phyloP scores from a whole-genome alignment of 2,329 filamentous ascomycete genomes.

The Neurospora sp. region DNA sequence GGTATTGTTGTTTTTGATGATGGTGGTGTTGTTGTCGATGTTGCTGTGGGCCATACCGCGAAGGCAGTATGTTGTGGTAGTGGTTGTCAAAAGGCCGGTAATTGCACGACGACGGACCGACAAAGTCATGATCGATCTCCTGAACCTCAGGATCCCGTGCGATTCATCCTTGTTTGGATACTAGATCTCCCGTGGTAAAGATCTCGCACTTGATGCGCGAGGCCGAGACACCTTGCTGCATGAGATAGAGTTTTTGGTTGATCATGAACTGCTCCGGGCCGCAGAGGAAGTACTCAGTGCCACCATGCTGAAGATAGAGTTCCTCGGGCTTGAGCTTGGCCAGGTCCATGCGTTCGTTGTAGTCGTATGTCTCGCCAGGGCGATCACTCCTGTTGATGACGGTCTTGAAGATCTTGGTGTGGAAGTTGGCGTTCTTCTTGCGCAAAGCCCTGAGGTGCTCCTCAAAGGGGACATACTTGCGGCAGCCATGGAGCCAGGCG shows the following conservation, averaged over 20 bases:
- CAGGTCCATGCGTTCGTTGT: constrained; percentile 37
- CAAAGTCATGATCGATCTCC: background rate
- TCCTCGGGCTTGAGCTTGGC: constrained; percentile 28
- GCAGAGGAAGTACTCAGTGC: constrained; percentile 44
- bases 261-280: constrained; percentile 45
- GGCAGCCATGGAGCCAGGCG: constrained; percentile 50
- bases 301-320: constrained; percentile 33
- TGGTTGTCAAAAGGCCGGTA: background rate
- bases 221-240: constrained; percentile 28
- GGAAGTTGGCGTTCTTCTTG: constrained; percentile 24
- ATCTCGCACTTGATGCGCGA: constrained; percentile 34
- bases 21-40: background rate
- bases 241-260: constrained; percentile 36
- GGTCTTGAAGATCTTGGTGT: constrained; percentile 40
- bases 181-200: constrained; percentile 36
- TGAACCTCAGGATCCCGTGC: background rate
- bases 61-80: background rate
- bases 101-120: background rate
- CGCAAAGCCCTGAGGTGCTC: constrained; percentile 38
- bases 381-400: constrained; percentile 35
- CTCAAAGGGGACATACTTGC: constrained; percentile 41
- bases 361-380: constrained; percentile 33
- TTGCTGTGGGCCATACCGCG: background rate
- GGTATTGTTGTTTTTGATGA: background rate
- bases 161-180: constrained; percentile 8